These are phyloP conservation scores for Quercus dentata DNA, from an alignment of 306 rosid genomes.

Conservation along the genomic window DNA sequence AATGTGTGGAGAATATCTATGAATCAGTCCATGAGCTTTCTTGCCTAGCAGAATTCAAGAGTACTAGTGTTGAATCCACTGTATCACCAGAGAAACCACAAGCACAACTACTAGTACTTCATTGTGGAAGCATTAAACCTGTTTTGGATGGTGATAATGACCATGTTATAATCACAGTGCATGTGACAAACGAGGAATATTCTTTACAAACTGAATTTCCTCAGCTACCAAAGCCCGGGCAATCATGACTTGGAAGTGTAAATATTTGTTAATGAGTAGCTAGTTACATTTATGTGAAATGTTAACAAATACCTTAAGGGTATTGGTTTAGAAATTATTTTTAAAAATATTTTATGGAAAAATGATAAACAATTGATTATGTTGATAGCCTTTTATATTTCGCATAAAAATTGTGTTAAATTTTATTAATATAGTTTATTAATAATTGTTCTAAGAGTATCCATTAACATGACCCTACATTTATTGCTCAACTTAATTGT, in stretches of 20 bases:
- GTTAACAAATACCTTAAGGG: too few species aligned
- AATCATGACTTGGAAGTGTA: slow-evolving; percentile 9
- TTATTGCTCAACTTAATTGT: slow-evolving; percentile 14
- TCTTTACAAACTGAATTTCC: slow-evolving; percentile 24
- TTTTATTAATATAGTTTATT: too few species aligned
- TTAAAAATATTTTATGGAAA: accelerated
- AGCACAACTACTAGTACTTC: slow-evolving; percentile 59
- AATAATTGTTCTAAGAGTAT: accelerated
- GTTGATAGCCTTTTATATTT: too few species aligned
- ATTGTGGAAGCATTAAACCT: slow-evolving; percentile 68
- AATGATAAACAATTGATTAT: too few species aligned
- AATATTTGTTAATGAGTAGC: slow-evolving; percentile 22
- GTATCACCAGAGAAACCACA: slow-evolving; percentile 57
- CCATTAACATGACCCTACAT: not conserved
- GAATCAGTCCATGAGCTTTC: slow-evolving; percentile 70
- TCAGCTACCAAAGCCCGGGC: slow-evolving; percentile 20
- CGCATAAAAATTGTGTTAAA: too few species aligned
- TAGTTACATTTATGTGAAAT: too few species aligned
- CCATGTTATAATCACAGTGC: slow-evolving; percentile 49
- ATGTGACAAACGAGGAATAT: slow-evolving; percentile 12
- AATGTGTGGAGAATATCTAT: slow-evolving; percentile 55
- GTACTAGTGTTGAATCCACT: slow-evolving; percentile 14
- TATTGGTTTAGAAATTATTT: too few species aligned
- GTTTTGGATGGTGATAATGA: slow-evolving; percentile 29
- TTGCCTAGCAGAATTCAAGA: slow-evolving; percentile 53